A percentile compares a stretch with the other conserved stretches of the same genome.
Conservation (phyloP, 2,329 filamentous ascomycete species). For the Colletotrichum sp. region DNA sequence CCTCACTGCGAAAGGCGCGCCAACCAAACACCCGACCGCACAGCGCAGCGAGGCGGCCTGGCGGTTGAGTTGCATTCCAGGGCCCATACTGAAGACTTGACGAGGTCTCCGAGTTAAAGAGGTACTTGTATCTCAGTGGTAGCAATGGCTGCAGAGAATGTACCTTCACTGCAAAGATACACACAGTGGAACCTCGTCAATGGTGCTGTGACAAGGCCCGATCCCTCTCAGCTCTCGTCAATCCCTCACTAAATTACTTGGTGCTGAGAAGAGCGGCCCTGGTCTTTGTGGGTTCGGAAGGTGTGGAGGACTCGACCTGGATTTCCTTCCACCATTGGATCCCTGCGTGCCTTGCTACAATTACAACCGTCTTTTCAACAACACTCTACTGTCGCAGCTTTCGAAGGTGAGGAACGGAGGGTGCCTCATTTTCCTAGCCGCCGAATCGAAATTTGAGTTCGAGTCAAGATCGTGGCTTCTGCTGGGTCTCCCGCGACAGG, state of each 20-base stretch:
- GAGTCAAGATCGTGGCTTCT: neutral
- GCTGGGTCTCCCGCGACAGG: neutral
- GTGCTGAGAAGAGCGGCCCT: neutral
- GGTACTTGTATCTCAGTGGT: neutral
- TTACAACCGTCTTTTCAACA: neutral
- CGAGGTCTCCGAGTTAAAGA: neutral
- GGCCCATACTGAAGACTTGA: neutral
- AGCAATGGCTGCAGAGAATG: neutral
- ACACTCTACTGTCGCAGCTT: neutral
- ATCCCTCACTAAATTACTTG: neutral
- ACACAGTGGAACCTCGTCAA: neutral
- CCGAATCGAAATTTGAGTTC: neutral
- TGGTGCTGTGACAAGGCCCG: constrained; percentile 13
- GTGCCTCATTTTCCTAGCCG: neutral
- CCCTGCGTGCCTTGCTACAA: neutral
- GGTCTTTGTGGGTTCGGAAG: neutral
- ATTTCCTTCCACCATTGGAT: neutral
- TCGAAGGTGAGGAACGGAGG: neutral
- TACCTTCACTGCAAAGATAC: neutral
- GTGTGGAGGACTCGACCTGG: neutral
- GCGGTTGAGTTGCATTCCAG: constrained; percentile 9
- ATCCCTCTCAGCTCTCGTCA: constrained; percentile 12
- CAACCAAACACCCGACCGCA: neutral
- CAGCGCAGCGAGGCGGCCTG: neutral
- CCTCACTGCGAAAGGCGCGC: neutral